Base-by-base conservation (phyloP, 306 rosid species). In the Vachellia collinsii region DNA sequence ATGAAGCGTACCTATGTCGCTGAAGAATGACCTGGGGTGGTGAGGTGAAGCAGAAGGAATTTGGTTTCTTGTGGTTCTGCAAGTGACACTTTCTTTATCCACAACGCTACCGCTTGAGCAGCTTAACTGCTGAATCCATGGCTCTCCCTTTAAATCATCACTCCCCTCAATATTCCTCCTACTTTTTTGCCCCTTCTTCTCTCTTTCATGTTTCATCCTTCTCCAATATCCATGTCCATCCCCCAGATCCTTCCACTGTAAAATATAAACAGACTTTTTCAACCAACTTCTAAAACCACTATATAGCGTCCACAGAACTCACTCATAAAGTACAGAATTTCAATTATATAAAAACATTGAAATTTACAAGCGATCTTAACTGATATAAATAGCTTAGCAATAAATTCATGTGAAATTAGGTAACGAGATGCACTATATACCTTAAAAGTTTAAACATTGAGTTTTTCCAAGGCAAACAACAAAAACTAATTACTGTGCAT, bases 51-150 rank as follows among this genome's bases (percentile, higher is more conserved):
- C 59, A 37, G 77, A 69, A 25, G 82, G 65, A 43, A 14, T 58
- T 61, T 46, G 77, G 16, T 84, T 87, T 75, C 63, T 73, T 25
- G 76, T 58, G 3, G 62, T 16, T 61, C 1, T 61, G 16, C 25
- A 39, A 19, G 81, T 72, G 4, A 23, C 70, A 39, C 59, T 39
- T 20, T 76, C 77, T 65, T 72, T 77, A 41, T 70, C 7, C 43
- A 39, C 74, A 14, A 79, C 38, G 12, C 80, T 59, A 68, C 67
- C 81, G 79, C 59, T 81, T 78, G 88, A 75, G 63, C 85, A 68
- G 78, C 88, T 42, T 7, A 82, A 89, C 81, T 77, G 97, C 59
- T 77, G 91, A 80, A 91, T 88, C 95, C 95, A 92, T 43, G 92
- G 90, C 81, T 82, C 89, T 37, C 74, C 51, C 3, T 81, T 74